A percentile compares a stretch with the other conserved stretches of the same genome.
These are phyloP conservation scores for Euryodendron excelsum DNA, from an alignment of 148 eudicot genomes.

Conservation along the genomic window DNA sequence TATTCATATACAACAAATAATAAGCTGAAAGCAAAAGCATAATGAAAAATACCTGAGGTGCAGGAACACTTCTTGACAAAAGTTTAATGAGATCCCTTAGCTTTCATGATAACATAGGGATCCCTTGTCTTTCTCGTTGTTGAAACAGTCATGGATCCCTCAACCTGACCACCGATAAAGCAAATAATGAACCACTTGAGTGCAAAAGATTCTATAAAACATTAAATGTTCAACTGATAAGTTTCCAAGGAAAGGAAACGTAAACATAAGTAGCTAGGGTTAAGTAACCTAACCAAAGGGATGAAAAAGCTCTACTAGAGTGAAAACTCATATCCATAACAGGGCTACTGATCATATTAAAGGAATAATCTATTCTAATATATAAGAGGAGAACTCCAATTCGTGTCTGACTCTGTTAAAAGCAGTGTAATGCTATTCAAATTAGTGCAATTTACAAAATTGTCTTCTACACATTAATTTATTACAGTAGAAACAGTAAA, in stretches of 20 bases:
- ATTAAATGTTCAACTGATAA: not conserved
- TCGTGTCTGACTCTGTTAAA: too few relatives aligned
- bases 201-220: not conserved
- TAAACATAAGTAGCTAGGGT: not conserved
- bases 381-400: too few relatives aligned
- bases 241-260: not conserved
- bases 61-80: constrained; percentile 93
- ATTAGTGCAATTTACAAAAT: too few relatives aligned
- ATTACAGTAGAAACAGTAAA: too few relatives aligned
- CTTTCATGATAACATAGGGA: constrained; percentile 80
- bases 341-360: too few relatives aligned
- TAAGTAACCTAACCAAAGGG: not conserved
- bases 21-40: not conserved
- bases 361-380: too few relatives aligned
- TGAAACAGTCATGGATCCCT: constrained; percentile 88
- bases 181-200: not conserved
- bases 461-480: too few relatives aligned
- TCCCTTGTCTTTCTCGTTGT: constrained; percentile 88
- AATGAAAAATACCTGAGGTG: constrained; percentile 65
- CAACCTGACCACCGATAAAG: constrained; percentile 74
- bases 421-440: too few relatives aligned
- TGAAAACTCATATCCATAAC: too few relatives aligned
- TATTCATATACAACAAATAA: too few relatives aligned
- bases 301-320: too few relatives aligned
- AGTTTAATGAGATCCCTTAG: constrained; percentile 91